Evolutionary conservation across 2,329 filamentous ascomycete species (phyloP).

Genomic region (Fusarium nelsonii): DNA sequence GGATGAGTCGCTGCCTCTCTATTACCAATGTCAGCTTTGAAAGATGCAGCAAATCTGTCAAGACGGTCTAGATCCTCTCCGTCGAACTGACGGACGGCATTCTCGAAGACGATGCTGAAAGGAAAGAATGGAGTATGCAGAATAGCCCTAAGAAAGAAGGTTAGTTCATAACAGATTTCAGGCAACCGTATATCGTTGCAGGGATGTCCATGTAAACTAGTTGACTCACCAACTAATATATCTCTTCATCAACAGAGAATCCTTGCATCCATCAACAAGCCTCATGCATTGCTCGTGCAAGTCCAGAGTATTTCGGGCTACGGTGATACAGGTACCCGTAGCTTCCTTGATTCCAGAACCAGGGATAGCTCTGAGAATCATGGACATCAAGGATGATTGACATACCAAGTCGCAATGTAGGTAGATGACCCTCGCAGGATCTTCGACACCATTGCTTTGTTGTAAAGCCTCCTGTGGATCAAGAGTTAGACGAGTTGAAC

Average conservation of each 20-base stretch:
- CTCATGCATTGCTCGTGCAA: constrained; percentile 52
- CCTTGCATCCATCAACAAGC: constrained; percentile 43
- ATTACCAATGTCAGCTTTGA: constrained; percentile 34
- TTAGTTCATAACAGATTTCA: not conserved
- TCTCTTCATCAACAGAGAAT: constrained; percentile 49
- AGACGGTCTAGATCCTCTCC: constrained; percentile 35
- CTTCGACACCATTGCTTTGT: not conserved
- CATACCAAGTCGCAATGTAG: constrained; percentile 53
- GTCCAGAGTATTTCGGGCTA: constrained; percentile 52
- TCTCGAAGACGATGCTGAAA: constrained; percentile 54
- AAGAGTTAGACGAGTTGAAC: not conserved
- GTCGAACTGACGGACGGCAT: constrained; percentile 43
- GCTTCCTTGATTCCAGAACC: not conserved
- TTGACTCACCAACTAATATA: constrained; percentile 54
- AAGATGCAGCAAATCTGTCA: constrained; percentile 51
- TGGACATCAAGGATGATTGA: constrained; percentile 51
- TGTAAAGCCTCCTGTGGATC: constrained; percentile 13
- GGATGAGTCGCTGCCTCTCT: constrained; percentile 48
- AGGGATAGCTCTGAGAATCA: constrained; percentile 51
- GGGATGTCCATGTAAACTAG: too few species aligned
- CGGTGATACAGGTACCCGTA: constrained; percentile 48
- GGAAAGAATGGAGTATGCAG: constrained; percentile 54
- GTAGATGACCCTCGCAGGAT: constrained; percentile 49
- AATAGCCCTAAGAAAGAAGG: constrained; percentile 48
- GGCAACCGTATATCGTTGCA: too few species aligned